Percentiles rank a stretch among this genome's conserved stretches.
phyloP scores from a whole-genome alignment of 2,329 filamentous ascomycete species.

The Sclerotiophoma versabilis region DNA sequence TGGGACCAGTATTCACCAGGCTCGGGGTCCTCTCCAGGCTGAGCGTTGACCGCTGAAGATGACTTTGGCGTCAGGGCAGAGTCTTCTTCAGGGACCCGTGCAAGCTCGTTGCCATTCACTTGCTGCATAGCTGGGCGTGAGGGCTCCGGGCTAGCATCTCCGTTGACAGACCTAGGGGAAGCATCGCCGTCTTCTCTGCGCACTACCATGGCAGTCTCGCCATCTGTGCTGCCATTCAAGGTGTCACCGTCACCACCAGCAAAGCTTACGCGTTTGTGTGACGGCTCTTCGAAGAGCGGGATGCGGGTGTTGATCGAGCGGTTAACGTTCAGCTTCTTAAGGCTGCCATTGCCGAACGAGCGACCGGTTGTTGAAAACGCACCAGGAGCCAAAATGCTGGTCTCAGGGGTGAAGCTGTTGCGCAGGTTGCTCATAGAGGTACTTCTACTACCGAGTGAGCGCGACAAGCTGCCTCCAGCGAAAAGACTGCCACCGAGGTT shows the following conservation, averaged over 20 bases:
- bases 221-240: slow-evolving; percentile 52
- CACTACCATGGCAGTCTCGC: slow-evolving; percentile 58
- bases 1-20: slow-evolving; percentile 87
- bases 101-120: slow-evolving; percentile 75
- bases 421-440: slow-evolving; percentile 87
- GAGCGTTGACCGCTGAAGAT: slow-evolving; percentile 39
- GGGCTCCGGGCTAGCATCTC: slow-evolving; percentile 41
- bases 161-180: slow-evolving; percentile 61
- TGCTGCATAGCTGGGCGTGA: slow-evolving; percentile 72
- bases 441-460: slow-evolving; percentile 78
- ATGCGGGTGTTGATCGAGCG: slow-evolving; percentile 74
- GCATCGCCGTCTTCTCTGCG: slow-evolving; percentile 58
- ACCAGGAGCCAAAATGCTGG: slow-evolving; percentile 84
- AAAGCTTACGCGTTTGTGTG: slow-evolving; percentile 84
- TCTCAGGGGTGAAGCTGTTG: slow-evolving; percentile 79
- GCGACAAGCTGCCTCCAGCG: slow-evolving; percentile 67
- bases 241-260: slow-evolving; percentile 63
- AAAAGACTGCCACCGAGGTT: slow-evolving; percentile 66
- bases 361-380: slow-evolving; percentile 74
- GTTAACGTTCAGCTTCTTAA: slow-evolving; percentile 94
- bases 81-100: slow-evolving; percentile 80
- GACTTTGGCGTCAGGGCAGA: slow-evolving; percentile 53
- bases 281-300: slow-evolving; percentile 64
- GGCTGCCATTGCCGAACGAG: slow-evolving; percentile 56
- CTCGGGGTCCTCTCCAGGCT: slow-evolving; percentile 56